Base-by-base conservation (phyloP, 495 filamentous ascomycete species). In the Podospora bellae-mahoneyi region DNA sequence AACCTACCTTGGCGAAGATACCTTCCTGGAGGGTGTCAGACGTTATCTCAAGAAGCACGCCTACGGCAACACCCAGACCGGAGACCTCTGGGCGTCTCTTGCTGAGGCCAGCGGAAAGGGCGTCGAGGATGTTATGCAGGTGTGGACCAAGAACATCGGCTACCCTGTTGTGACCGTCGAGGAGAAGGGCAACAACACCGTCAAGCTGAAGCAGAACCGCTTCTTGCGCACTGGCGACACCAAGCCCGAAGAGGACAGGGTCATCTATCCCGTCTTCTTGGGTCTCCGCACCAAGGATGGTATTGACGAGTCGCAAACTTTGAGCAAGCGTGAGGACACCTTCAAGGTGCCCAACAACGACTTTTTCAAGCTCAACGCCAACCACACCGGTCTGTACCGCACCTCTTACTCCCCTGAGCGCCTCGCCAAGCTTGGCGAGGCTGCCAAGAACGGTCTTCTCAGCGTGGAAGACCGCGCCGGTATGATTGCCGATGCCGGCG, bases 31-130 rank as follows among this genome's bases (percentile, higher is more conserved):
- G 80, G 95, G 95, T 77, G 89, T 99, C 65, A 86, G 92, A 28
- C 86, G 86, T 67, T 99, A 98, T 79, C 87, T 99, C 74, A 96
- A 93, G 84, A 95, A 96, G 82, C 94, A 97, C 73, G 92, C 93
- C 55, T 99, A 94, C 77, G 86, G 88, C 56, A 93, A 92, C 80
- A 91, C 90, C 10, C 80, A 91, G 77, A 99, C 95, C 0, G 85
- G 88, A 58, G 95, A 99, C 75, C 83, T 99, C 61, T 99, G 95
- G 95, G 86, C 90, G 68, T 91, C 94, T 58, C 83, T 99, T 32
- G 91, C 88, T 71, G 89, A 94, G 70, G 95, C 93, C 32, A 97
- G 93, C 76, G 95, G 94, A 54, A 95, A 97, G 78, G 88, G 91
- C 63, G 91, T 99, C 19, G 85, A 90, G 73, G 83, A 89, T 66